Percentiles rank a stretch among this genome's conserved stretches.
These are phyloP conservation scores for Penicillium palitans DNA, from an alignment of 2,329 filamentous ascomycete species.

Conservation along the genomic window DNA sequence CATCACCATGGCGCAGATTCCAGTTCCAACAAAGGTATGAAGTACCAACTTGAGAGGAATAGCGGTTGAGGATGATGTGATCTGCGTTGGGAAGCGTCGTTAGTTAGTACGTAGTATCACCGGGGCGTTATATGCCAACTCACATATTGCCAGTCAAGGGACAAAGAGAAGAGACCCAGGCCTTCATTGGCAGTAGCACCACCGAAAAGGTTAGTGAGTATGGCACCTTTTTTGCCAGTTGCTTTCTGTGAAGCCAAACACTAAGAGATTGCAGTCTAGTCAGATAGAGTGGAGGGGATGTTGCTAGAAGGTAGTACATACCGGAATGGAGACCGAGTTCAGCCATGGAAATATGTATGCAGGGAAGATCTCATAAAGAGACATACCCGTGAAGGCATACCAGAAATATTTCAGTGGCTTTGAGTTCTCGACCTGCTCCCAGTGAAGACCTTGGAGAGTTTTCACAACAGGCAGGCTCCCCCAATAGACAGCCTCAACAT, in stretches of 20 bases:
- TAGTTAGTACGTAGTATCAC: slow-evolving; percentile 4
- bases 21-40: slow-evolving; percentile 50
- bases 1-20: slow-evolving; percentile 54
- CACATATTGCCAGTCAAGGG: slow-evolving; percentile 55
- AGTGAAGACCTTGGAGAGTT: slow-evolving; percentile 56
- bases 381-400: slow-evolving; percentile 53
- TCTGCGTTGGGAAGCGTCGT: slow-evolving; percentile 35
- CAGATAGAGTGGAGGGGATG: not conserved
- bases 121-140: slow-evolving; percentile 7
- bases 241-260: slow-evolving; percentile 56
- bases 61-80: slow-evolving; percentile 55
- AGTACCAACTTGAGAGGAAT: slow-evolving; percentile 54
- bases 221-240: slow-evolving; percentile 46
- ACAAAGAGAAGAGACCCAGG: slow-evolving; percentile 51
- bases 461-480: slow-evolving; percentile 55
- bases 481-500: slow-evolving; percentile 60
- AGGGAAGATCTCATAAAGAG: slow-evolving; percentile 54
- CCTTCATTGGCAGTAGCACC: slow-evolving; percentile 56
- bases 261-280: not conserved
- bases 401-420: slow-evolving; percentile 56
- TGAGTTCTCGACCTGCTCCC: slow-evolving; percentile 53
- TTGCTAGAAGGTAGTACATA: not conserved
- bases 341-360: slow-evolving; percentile 59
- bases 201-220: slow-evolving; percentile 54
- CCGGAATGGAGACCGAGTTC: slow-evolving; percentile 55